Evolutionary conservation across 345 rosid species (phyloP).

Genomic region (Salix koriyanagi): DNA sequence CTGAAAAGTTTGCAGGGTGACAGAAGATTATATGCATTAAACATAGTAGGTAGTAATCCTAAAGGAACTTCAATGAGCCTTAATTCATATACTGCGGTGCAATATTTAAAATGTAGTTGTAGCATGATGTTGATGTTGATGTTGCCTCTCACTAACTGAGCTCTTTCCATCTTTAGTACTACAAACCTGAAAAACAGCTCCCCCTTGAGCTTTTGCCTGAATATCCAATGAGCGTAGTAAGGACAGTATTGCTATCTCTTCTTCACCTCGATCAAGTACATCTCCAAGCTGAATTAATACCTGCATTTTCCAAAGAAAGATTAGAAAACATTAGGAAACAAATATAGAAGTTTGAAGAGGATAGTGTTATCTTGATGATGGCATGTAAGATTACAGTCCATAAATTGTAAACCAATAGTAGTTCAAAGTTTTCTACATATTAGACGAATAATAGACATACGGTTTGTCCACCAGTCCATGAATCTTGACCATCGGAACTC

Average conservation of each 20-base stretch:
- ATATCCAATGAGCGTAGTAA: conserved; percentile 58
- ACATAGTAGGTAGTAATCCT: background rate
- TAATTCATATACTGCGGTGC: background rate
- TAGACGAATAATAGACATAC: conserved; percentile 27
- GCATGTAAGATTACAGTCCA: background rate
- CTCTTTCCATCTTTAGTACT: conserved; percentile 7
- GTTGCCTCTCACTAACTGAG: background rate
- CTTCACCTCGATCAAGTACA: conserved; percentile 83
- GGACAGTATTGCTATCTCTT: conserved; percentile 82
- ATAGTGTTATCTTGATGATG: background rate
- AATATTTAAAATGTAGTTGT: background rate
- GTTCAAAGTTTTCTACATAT: background rate
- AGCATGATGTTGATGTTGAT: too few relatives aligned
- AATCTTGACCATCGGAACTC: conserved; percentile 62
- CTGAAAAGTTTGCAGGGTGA: background rate
- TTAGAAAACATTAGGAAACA: background rate
- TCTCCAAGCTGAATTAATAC: conserved; percentile 87
- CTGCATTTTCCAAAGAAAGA: conserved; percentile 30
- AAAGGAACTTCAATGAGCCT: background rate
- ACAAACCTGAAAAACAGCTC: conserved; percentile 88
- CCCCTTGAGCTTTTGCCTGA: conserved; percentile 82
- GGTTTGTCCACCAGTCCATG: conserved; percentile 79
- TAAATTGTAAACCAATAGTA: background rate
- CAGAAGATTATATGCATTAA: background rate
- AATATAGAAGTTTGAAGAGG: background rate